phyloP scores from a whole-genome alignment of 345 rosid genomes.

The Jatropha curcas region DNA sequence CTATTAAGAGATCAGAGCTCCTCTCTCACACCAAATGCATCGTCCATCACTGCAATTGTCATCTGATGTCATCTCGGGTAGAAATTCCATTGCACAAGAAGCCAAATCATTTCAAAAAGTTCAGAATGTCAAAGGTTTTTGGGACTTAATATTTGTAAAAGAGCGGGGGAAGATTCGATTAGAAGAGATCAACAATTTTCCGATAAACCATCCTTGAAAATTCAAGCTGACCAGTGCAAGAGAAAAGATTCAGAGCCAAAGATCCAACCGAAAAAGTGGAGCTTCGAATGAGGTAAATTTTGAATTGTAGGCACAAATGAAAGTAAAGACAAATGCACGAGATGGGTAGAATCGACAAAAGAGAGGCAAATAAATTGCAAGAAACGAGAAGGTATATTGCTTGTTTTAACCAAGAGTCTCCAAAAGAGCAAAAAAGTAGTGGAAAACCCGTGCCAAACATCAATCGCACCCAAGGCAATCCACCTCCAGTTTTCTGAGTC shows the following conservation, averaged over 20 bases:
- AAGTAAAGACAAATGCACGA: constrained; percentile 33
- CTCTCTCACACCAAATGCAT: constrained; percentile 40
- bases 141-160: constrained; percentile 1
- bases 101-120: constrained; percentile 28
- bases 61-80: constrained; percentile 45
- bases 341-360: constrained; percentile 31
- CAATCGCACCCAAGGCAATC: constrained; percentile 34
- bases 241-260: constrained; percentile 34
- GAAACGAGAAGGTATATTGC: constrained; percentile 29
- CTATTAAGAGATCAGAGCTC: constrained; percentile 46
- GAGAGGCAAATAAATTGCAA: constrained; percentile 31
- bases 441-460: too few species aligned
- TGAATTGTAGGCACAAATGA: constrained; percentile 28
- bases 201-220: constrained; percentile 22
- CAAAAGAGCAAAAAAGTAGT: constrained; percentile 37
- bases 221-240: constrained; percentile 29
- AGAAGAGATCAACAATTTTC: constrained; percentile 30
- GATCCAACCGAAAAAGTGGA: constrained; percentile 22
- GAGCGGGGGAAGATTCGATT: constrained; percentile 24
- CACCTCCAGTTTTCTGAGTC: constrained; percentile 34
- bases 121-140: constrained; percentile 28
- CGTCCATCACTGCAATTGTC: constrained; percentile 46
- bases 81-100: constrained; percentile 30
- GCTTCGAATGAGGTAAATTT: constrained; percentile 30
- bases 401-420: constrained; percentile 28